A percentile compares a stretch with the other conserved stretches of the same genome.
Evolutionary conservation across 2,329 filamentous ascomycete species (phyloP).

Genomic region (Colletotrichum magnum): DNA sequence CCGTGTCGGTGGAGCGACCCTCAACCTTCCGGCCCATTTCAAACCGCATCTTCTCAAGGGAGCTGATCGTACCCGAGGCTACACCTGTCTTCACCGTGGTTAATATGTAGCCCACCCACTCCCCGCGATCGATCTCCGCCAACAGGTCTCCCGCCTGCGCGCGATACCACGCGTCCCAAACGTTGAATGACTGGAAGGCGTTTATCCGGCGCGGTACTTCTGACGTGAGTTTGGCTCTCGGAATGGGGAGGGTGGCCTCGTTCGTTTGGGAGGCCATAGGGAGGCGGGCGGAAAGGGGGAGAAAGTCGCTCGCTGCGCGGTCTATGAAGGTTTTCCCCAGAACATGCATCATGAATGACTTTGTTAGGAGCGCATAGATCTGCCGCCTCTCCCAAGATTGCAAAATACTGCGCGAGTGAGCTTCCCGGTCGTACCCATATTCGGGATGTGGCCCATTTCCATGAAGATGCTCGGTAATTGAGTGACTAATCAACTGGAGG

Average conservation of each 20-base stretch:
- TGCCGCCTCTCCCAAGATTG: constrained; percentile 5
- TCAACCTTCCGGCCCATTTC: background rate
- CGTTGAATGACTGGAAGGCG: background rate
- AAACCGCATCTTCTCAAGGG: constrained; percentile 5
- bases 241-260: background rate
- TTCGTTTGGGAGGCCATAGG: background rate
- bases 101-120: constrained; percentile 5
- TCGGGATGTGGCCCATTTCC: too few relatives aligned
- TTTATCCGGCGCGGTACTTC: background rate
- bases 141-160: background rate
- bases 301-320: background rate
- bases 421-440: too few relatives aligned
- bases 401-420: background rate
- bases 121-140: background rate
- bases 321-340: background rate
- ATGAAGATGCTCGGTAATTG: too few relatives aligned
- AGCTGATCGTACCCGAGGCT: background rate
- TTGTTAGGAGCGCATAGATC: background rate
- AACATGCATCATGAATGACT: background rate
- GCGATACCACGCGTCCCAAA: constrained; percentile 9
- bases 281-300: background rate
- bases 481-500: background rate
- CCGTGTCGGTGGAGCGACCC: background rate
- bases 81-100: background rate
- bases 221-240: background rate